Evolutionary conservation across 805 yeast species (phyloP).

Genomic region (Ogataea polymorpha): DNA sequence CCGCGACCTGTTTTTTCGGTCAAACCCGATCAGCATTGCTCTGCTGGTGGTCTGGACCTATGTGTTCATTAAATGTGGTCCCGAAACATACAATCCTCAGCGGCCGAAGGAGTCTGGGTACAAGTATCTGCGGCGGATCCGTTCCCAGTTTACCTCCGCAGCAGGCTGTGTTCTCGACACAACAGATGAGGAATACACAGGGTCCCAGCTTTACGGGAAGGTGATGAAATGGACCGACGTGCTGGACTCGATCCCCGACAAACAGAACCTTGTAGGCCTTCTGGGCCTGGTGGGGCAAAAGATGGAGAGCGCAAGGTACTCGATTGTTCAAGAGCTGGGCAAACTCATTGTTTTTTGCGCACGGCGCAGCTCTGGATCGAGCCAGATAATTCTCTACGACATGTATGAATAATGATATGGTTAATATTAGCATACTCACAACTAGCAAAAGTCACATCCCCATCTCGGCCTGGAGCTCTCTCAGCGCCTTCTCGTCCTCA

Average conservation of each 20-base stretch:
- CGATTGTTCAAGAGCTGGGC: slow-evolving; percentile 54
- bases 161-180: slow-evolving; percentile 35
- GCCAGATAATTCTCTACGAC: slow-evolving; percentile 43
- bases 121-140: slow-evolving; percentile 46
- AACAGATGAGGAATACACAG: slow-evolving; percentile 32
- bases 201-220: slow-evolving; percentile 39
- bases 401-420: slow-evolving; percentile 39
- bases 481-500: slow-evolving; percentile 80
- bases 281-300: slow-evolving; percentile 42
- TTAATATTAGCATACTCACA: slow-evolving; percentile 1
- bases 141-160: slow-evolving; percentile 37
- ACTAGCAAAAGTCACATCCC: slow-evolving; percentile 37
- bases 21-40: slow-evolving; percentile 41
- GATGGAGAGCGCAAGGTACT: slow-evolving; percentile 47
- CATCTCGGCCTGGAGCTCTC: slow-evolving; percentile 83
- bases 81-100: slow-evolving; percentile 37
- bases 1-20: slow-evolving; percentile 46
- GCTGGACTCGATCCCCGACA: slow-evolving; percentile 38
- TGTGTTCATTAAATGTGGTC: slow-evolving; percentile 45
- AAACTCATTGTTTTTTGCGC: slow-evolving; percentile 51
- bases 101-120: slow-evolving; percentile 53
- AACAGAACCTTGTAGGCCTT: slow-evolving; percentile 55
- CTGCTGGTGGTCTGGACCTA: slow-evolving; percentile 51
- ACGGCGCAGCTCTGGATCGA: slow-evolving; percentile 50
- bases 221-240: slow-evolving; percentile 41